Base-by-base conservation (phyloP, 2,329 filamentous ascomycete species). In the Sordariomycetes sp. region DNA sequence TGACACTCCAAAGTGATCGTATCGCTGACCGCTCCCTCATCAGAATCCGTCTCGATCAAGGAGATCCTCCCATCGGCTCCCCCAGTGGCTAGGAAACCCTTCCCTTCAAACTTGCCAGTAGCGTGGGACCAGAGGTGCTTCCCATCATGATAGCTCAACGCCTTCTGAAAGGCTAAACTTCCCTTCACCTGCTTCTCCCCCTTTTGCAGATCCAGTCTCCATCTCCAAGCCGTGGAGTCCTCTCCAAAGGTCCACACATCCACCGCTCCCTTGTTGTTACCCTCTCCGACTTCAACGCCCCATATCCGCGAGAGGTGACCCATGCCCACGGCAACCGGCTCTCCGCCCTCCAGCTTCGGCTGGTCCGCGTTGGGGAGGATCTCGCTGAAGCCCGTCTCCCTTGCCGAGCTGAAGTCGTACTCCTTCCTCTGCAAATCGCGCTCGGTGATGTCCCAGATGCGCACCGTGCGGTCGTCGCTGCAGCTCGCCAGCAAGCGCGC, bases 231-330 rank as follows among this genome's bases (percentile, higher is more conserved):
- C 6, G 82, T 84, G 8, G 82, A 75, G 56, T 95, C 88, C 57
- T 95, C 88, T 9, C 88, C 86, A 44, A 87, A 83, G 0, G 90
- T 94, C 26, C 86, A 68, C 1, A 94, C 48, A 8, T 64, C 66
- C 14, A 80, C 39, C 12, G 30, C 15, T 3, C 33, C 37, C 8
- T 45, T 19, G 3, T 37, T 30, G 10, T 43, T 37, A 18, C 48
- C 44, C 14, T 39, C 40, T 21, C 32, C 58, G 43, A 95, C 92
- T 35, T 72, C 70, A 8, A 94, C 76, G 30, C 77, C 73, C 92
- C 92, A 98, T 43, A 98, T 94, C 38, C 92, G 75, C 7, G 90
- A 94, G 4, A 72, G 60, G 56, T 98, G 92, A 1, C 83, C 90
- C 82, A 92, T 94, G 3, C 72, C 79, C 29, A 79, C 75, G 0